These are phyloP conservation scores for Alternaria viburni DNA, from an alignment of 2,329 filamentous ascomycete species.

Conservation along the genomic window DNA sequence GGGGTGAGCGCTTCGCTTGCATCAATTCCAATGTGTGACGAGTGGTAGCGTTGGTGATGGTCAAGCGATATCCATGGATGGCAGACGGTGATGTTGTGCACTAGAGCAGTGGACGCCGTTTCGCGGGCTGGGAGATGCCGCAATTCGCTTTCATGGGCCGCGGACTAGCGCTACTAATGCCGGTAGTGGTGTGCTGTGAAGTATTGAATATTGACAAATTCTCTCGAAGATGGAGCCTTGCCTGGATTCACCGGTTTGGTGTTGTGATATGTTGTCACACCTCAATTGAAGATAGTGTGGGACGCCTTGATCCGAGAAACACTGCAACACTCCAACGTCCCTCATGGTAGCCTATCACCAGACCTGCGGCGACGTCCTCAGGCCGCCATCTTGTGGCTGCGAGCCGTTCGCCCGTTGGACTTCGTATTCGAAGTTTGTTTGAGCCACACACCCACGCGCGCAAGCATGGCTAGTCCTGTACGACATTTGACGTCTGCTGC, in stretches of 20 bases:
- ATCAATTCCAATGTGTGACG: slow-evolving; percentile 1
- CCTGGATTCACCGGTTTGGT: neutral
- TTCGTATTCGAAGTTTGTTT: slow-evolving; percentile 1
- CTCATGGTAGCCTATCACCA: neutral
- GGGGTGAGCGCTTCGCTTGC: slow-evolving; percentile 3
- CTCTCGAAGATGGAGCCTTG: neutral
- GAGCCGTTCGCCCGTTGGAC: slow-evolving; percentile 2
- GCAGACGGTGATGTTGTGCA: slow-evolving; percentile 1
- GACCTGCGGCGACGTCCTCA: neutral
- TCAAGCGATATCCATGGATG: neutral
- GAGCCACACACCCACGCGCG: neutral
- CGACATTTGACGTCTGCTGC: slow-evolving; percentile 2
- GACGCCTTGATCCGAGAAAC: neutral
- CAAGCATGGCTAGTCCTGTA: slow-evolving; percentile 2
- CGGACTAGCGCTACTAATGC: neutral
- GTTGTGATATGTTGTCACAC: neutral
- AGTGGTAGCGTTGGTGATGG: slow-evolving; percentile 2
- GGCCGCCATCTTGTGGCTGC: neutral
- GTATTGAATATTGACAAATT: neutral
- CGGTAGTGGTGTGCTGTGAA: neutral
- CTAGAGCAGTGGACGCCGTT: slow-evolving; percentile 5
- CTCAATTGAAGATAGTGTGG: neutral
- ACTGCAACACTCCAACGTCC: neutral
- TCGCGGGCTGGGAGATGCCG: neutral
- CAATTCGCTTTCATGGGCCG: slow-evolving; percentile 1